Conservation (phyloP, 2,329 filamentous ascomycete species). For the Apiospora saccharicola region DNA sequence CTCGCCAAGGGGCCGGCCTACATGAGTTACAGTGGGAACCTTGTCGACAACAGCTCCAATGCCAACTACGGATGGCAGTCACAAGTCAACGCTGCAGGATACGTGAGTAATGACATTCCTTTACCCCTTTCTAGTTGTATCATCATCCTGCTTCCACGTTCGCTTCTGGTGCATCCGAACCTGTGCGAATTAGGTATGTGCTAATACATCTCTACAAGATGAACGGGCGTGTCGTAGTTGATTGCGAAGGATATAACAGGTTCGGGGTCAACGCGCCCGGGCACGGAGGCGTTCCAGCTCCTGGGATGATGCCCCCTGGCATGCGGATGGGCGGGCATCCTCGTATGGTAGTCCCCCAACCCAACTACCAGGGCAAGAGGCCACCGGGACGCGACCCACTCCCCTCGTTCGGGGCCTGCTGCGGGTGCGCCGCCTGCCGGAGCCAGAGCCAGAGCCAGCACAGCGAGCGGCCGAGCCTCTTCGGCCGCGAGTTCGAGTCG, state of each 20-base stretch:
- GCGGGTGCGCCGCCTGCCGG: slow-evolving; percentile 49
- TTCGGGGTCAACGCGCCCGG: slow-evolving; percentile 41
- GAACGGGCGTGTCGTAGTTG: slow-evolving; percentile 52
- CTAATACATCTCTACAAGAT: slow-evolving; percentile 34
- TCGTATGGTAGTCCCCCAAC: background rate
- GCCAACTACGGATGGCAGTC: slow-evolving; percentile 33
- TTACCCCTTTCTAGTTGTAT: background rate
- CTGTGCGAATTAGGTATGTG: background rate
- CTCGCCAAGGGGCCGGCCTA: slow-evolving; percentile 54
- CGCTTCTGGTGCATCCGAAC: background rate
- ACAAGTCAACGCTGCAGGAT: slow-evolving; percentile 35
- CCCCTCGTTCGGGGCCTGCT: slow-evolving; percentile 50
- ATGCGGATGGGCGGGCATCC: background rate
- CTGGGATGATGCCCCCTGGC: background rate
- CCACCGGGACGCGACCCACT: slow-evolving; percentile 45
- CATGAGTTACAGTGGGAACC: slow-evolving; percentile 54
- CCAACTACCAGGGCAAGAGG: background rate
- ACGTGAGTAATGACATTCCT: slow-evolving; percentile 27
- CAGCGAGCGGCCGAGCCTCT: slow-evolving; percentile 41
- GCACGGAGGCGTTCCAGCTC: slow-evolving; percentile 30
- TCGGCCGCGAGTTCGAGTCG: slow-evolving; percentile 48
- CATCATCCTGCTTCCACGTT: no score
- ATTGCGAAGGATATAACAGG: slow-evolving; percentile 50
- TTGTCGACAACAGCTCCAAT: slow-evolving; percentile 42
- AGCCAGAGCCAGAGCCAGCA: no score